Conservation (phyloP, 2,329 filamentous ascomycete genomes). For the Aureobasidium sp. region DNA sequence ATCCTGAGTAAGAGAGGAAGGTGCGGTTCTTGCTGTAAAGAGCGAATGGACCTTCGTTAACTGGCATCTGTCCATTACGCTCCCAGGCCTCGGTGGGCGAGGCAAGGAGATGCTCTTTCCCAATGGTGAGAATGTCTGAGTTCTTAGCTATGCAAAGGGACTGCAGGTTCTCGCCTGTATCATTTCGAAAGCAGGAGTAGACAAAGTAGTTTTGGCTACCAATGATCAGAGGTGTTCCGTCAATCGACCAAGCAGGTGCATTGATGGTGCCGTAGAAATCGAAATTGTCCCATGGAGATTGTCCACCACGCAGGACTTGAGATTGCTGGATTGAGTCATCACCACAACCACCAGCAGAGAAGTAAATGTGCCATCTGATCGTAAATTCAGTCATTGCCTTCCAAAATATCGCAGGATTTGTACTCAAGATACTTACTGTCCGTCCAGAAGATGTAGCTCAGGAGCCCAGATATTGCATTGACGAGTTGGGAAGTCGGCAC, state of each 20-base stretch:
- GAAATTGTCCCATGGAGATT: slow-evolving; percentile 46
- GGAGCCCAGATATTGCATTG: slow-evolving; percentile 55
- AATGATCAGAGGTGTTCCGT: slow-evolving; percentile 47
- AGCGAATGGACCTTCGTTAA: slow-evolving; percentile 50
- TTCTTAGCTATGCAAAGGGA: slow-evolving; percentile 35
- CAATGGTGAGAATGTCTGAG: slow-evolving; percentile 38
- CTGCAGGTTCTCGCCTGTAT: slow-evolving; percentile 33
- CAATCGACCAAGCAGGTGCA: slow-evolving; percentile 44
- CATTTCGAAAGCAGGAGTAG: slow-evolving; percentile 43
- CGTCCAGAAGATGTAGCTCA: slow-evolving; percentile 45
- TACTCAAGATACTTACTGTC: slow-evolving; percentile 20
- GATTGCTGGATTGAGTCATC: slow-evolving; percentile 42
- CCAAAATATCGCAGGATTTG: not conserved
- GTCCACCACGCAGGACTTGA: slow-evolving; percentile 48
- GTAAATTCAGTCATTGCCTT: not conserved
- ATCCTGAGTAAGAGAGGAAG: slow-evolving; percentile 49
- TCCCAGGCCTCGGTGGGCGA: slow-evolving; percentile 48
- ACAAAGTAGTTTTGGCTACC: slow-evolving; percentile 45
- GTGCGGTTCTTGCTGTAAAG: slow-evolving; percentile 49
- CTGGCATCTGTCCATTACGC: slow-evolving; percentile 37
- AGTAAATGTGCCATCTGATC: slow-evolving; percentile 47
- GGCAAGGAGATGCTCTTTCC: slow-evolving; percentile 45
- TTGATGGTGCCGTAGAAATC: slow-evolving; percentile 44
- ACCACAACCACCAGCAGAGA: slow-evolving; percentile 42
- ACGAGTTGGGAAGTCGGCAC: slow-evolving; percentile 34